Base-by-base conservation (phyloP, 2,329 filamentous ascomycete species). In the Intubia oerlemansii region DNA sequence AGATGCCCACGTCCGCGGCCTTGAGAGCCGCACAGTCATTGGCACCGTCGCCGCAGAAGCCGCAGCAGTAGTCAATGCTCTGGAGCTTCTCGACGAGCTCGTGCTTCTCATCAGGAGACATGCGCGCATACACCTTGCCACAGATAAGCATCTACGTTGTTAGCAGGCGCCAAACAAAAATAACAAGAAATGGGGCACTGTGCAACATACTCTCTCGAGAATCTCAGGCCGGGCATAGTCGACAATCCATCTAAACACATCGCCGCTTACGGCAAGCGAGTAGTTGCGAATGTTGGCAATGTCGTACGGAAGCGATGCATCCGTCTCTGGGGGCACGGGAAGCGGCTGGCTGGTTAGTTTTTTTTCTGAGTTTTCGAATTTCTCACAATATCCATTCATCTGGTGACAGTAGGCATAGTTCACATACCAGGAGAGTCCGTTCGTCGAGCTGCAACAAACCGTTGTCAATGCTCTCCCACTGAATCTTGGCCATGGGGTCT, bases 81-180 rank as follows among this genome's bases (percentile, higher is more conserved):
- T 98, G 90, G 4, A 98, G 62, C 48, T 93, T 98, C 48, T 95
- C 88, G 3, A 98, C 82, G 2, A 98, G 59, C 48, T 98, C 90
- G 45, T 93, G 84, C 48, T 98, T 98, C 50, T 98, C 88, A 45
- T 98, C 90, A 0, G 88, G 90, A 2, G 85, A 95, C 88, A 98
- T 98, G 40, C 88, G 76, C 4, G 88, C 90, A 49, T 91, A 98
- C 2, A 98, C 81, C 49, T 88, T 85, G 16, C 85, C 84, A 30
- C 66, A 67, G 20, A 92, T 74, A 31, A 98, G 77, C 72, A 95
- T 85, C 59, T 88, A 17, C n/a, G n/a, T 85, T 7, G 17, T 24
- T 7, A 32, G n/a, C n/a, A n/a, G 15, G 3, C 10, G 5, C 5
- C 10, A 15, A 16, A 5, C 4, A 5, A 13, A 10, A 9, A 30